Evolutionary conservation across 2,329 filamentous ascomycete genomes (phyloP), one percentile per base, ranked within the genome.

Genomic region (Beauveria australis): DNA sequence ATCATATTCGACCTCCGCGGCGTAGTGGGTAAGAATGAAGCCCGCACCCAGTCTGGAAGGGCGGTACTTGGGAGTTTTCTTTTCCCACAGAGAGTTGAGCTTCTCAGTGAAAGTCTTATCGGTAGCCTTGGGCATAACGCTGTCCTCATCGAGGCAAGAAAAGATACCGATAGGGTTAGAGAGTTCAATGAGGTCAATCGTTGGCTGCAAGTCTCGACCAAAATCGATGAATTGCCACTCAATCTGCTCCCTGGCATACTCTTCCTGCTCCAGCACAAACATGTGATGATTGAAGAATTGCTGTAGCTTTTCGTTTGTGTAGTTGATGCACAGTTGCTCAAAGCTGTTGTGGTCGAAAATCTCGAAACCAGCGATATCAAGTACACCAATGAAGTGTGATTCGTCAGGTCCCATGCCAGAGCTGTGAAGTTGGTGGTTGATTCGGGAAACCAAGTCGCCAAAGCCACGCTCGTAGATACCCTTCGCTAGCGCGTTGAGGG

Each of bases 201-300:
- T 99, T 0, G 94, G 94, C 72, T 99, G 95, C 28, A 99, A 80
- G 70, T 99, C 94, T 63, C 92, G 92, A 19, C 94, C 94, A 71
- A 99, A 99, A 74, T 99, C 94, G 70, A 99, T 99, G 72, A 99
- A 99, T 70, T 97, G 92, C 94, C 94, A 99, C 75, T 99, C 94
- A 67, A 99, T 99, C 73, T 97, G 91, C 72, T 99, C 94, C 53
- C 93, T 82, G 9, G 94, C 92, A 73, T 99, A 99, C 73, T 99
- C 94, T 73, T 99, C 94, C 70, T 99, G 94, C 72, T 99, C 94
- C 8, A 99, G 80, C 10, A 99, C 94, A 70, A 99, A 99, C 94
- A 99, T 99, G 78, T 99, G 95, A 72, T 99, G 94, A 69, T 99
- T 99, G 83, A 99, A 99, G 74, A 99, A 99, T 67, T 99, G 94